A percentile compares a stretch with the other conserved stretches of the same genome.
Evolutionary conservation across 805 yeast genomes (phyloP).

Genomic region (Wickerhamomyces silvicola): DNA sequence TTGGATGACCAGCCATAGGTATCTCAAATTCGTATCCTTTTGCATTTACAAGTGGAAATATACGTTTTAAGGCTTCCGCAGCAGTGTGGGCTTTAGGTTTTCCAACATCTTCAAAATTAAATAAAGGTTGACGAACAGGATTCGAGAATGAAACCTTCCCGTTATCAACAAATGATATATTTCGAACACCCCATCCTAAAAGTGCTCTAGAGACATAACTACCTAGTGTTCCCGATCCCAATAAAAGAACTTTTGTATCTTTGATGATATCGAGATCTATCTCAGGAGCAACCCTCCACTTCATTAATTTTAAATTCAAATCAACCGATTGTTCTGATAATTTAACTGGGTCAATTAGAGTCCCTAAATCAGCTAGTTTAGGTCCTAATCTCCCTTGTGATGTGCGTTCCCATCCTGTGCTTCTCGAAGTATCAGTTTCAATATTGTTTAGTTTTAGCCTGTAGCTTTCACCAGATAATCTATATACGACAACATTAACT

Average conservation of each 20-base stretch:
- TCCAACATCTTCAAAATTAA: conserved; percentile 74
- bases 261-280: conserved; percentile 63
- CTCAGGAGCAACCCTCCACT: conserved; percentile 90
- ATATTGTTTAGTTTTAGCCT: conserved; percentile 18
- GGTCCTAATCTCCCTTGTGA: conserved; percentile 69
- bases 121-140: conserved; percentile 92
- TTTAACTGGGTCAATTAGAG: conserved; percentile 72
- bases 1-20: conserved; percentile 95
- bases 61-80: conserved; percentile 59
- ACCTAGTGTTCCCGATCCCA: conserved; percentile 98
- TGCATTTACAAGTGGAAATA: conserved; percentile 73
- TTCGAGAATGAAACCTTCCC: conserved; percentile 87
- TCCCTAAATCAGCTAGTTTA: conserved; percentile 73
- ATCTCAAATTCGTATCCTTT: conserved; percentile 63
- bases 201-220: conserved; percentile 82
- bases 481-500: conserved; percentile 34
- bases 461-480: conserved; percentile 29
- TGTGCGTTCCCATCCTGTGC: conserved; percentile 90
- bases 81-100: conserved; percentile 73
- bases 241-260: conserved; percentile 55
- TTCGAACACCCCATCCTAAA: conserved; percentile 90
- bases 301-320: conserved; percentile 85
- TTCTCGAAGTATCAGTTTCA: conserved; percentile 23
- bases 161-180: conserved; percentile 83
- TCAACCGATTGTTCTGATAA: conserved; percentile 91